Percentiles rank a stretch among this genome's conserved stretches.
These are phyloP conservation scores for Penicillium sp. DNA, from an alignment of 2,329 filamentous ascomycete species.

Conservation along the genomic window DNA sequence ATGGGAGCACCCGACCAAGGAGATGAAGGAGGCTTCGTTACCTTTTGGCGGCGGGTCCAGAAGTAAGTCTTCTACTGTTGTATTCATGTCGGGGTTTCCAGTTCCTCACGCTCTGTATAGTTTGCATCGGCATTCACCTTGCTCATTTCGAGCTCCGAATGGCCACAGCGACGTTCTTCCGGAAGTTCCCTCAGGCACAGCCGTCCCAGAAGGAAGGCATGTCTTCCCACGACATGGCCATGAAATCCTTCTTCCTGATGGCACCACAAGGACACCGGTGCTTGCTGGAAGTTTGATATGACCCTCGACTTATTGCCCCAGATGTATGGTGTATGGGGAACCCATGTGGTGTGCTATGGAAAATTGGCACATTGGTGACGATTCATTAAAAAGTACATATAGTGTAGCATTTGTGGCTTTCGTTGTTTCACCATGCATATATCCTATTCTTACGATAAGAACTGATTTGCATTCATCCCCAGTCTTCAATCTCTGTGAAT, in stretches of 20 bases:
- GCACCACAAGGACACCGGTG: constrained; percentile 45
- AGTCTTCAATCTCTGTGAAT: too few relatives aligned
- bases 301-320: too few relatives aligned
- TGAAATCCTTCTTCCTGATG: constrained; percentile 47
- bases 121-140: constrained; percentile 68
- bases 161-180: constrained; percentile 53
- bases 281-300: constrained; percentile 33
- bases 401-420: too few relatives aligned
- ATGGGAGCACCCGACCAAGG: constrained; percentile 28
- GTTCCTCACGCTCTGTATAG: constrained; percentile 12
- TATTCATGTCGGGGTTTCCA: not conserved
- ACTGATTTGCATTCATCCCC: too few relatives aligned
- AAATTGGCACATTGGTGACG: too few relatives aligned
- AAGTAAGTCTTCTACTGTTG: constrained; percentile 31
- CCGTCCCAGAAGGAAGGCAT: constrained; percentile 25
- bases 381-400: too few relatives aligned
- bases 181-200: constrained; percentile 26
- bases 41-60: constrained; percentile 67
- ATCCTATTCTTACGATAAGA: too few relatives aligned
- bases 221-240: constrained; percentile 42
- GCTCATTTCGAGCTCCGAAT: constrained; percentile 58
- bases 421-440: too few relatives aligned
- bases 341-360: too few relatives aligned
- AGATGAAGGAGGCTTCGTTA: constrained; percentile 59
- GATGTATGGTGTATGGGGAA: too few relatives aligned